Conservation (phyloP, 106 monocot species). For the Phalaenopsis equestris region DNA sequence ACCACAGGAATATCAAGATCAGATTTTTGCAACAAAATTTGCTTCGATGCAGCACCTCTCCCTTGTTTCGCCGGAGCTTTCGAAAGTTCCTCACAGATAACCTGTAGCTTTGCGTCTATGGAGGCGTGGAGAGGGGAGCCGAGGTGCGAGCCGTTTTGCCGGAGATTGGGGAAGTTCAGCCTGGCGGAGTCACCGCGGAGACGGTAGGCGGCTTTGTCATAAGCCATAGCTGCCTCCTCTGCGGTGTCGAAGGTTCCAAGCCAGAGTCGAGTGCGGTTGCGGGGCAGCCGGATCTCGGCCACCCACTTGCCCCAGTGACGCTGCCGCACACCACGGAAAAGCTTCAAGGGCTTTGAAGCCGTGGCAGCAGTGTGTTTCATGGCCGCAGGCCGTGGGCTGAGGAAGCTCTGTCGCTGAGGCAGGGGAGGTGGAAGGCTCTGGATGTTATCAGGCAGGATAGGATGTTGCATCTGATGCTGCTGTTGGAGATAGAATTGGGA, state of each 20-base stretch:
- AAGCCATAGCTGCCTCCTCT: constrained; percentile 60
- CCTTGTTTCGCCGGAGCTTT: constrained; percentile 4
- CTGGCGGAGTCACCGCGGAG: constrained; percentile 58
- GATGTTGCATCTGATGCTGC: constrained; percentile 15
- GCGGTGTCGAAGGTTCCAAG: constrained; percentile 74
- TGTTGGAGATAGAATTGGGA: constrained; percentile 27
- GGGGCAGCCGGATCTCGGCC: constrained; percentile 65
- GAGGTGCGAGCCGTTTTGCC: not conserved
- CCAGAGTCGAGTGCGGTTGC: constrained; percentile 59
- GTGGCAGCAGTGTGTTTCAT: constrained; percentile 29
- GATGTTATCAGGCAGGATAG: not conserved
- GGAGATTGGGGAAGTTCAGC: constrained; percentile 55
- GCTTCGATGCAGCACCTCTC: not conserved
- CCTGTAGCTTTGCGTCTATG: constrained; percentile 40
- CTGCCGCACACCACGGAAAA: constrained; percentile 73
- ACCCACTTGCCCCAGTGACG: constrained; percentile 86
- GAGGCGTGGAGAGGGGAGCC: constrained; percentile 24
- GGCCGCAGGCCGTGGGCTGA: constrained; percentile 18
- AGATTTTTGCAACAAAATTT: not conserved
- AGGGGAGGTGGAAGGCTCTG: not conserved
- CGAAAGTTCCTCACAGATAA: constrained; percentile 29
- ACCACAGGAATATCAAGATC: not conserved
- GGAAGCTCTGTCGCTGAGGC: constrained; percentile 1
- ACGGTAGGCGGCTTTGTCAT: constrained; percentile 54
- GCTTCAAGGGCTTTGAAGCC: constrained; percentile 30